Evolutionary conservation across 2,329 filamentous ascomycete species (phyloP).

Genomic region (Endocalyx cinctus): DNA sequence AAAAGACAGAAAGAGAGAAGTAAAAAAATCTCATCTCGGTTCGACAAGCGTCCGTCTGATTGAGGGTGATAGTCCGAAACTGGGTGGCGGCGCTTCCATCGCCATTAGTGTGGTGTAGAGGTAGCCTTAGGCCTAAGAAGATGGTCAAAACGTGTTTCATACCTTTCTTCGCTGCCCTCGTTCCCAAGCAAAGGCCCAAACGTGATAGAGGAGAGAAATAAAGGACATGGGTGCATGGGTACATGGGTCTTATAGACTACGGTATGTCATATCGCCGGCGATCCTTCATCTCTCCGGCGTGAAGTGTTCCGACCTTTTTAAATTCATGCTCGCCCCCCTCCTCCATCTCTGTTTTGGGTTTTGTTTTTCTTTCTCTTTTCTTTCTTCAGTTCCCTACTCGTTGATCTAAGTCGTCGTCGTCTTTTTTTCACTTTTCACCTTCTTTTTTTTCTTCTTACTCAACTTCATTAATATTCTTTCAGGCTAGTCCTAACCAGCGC

Average conservation of each 20-base stretch:
- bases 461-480: slow-evolving; percentile 24
- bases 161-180: slow-evolving; percentile 17
- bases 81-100: slow-evolving; percentile 14
- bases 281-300: slow-evolving; percentile 30
- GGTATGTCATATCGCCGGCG: too few relatives aligned
- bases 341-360: slow-evolving; percentile 18
- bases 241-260: too few relatives aligned
- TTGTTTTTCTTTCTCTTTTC: slow-evolving; percentile 6
- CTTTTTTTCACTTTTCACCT: slow-evolving; percentile 11
- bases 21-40: slow-evolving; percentile 11
- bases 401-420: slow-evolving; percentile 22
- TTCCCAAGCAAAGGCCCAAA: too few relatives aligned
- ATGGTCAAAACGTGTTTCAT: slow-evolving; percentile 30
- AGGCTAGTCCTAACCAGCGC: slow-evolving; percentile 50
- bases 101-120: too few relatives aligned
- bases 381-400: slow-evolving; percentile 11
- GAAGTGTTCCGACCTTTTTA: slow-evolving; percentile 30
- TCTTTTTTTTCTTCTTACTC: slow-evolving; percentile 11
- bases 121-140: too few relatives aligned
- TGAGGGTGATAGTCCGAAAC: background rate
- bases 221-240: too few relatives aligned
- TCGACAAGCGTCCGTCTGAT: slow-evolving; percentile 14
- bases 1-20: too few relatives aligned
- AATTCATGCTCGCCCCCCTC: slow-evolving; percentile 34
- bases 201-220: too few relatives aligned